These are phyloP conservation scores for Amanita fuliginea DNA, from an alignment of 768 basidiomycete genomes.

Conservation along the genomic window DNA sequence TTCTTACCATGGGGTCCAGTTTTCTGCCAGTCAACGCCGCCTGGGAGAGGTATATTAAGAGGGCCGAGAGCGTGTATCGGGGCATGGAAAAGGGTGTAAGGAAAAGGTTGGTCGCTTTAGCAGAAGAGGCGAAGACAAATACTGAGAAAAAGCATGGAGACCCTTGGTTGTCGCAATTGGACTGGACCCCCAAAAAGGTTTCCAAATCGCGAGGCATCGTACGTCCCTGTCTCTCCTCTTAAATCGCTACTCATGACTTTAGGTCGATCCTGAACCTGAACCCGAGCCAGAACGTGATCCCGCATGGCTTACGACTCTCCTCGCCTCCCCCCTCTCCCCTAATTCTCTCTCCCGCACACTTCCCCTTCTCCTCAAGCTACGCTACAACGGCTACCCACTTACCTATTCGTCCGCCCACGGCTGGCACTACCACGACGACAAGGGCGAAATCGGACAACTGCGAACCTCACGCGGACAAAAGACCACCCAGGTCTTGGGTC, in stretches of 20 bases:
- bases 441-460: constrained; percentile 22
- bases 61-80: constrained; percentile 66
- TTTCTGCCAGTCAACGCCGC: constrained; percentile 84
- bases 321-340: constrained; percentile 28
- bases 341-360: constrained; percentile 40
- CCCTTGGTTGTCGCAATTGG: constrained; percentile 82
- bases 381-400: constrained; percentile 53
- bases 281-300: not conserved
- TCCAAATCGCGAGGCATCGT: constrained; percentile 55
- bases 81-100: constrained; percentile 70
- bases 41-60: constrained; percentile 77
- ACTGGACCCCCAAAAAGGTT: constrained; percentile 87
- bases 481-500: constrained; percentile 28
- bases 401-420: constrained; percentile 39
- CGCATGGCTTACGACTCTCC: constrained; percentile 38
- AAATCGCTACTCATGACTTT: not conserved
- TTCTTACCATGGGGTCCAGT: constrained; percentile 84
- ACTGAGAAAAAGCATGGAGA: constrained; percentile 14
- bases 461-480: constrained; percentile 36
- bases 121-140: constrained; percentile 27
- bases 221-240: not conserved
- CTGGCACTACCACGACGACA: constrained; percentile 49
- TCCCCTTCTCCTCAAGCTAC: constrained; percentile 56
- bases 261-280: not conserved
- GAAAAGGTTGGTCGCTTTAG: constrained; percentile 55